Evolutionary conservation across 441 rosid genomes (phyloP), one percentile per base, ranked within the genome.

Genomic region (Rhodomyrtus psidioides): DNA sequence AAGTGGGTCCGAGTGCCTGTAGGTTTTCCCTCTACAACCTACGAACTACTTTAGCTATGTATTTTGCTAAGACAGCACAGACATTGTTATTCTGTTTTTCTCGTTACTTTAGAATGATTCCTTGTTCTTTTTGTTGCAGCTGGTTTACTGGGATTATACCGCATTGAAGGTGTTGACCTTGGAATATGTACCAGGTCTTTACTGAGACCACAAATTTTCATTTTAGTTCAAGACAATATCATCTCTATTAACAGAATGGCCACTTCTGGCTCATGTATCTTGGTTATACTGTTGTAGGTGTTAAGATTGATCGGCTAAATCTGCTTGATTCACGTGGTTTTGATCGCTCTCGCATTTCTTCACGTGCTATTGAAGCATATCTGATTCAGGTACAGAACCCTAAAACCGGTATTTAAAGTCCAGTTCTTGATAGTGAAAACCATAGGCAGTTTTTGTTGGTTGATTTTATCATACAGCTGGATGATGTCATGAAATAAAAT

Each of bases 1-100:
- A 96, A 94, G 92, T 97, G 99, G 99, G 97, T 97, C 87, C 94
- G 98, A 55, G 95, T 97, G 84, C 99, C 98, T 57, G 99, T 96
- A 94, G 75, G 98, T 92, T 89, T 86, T 89, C 44, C 87, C 46
- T 84, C 86, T 58, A 86, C 76, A 87, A 54, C 76, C 87, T 85
- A 54, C 58, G 58, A 83, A 14, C 86, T 28, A 84, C 51, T 39
- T 42, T 10, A 70, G n/a, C 79, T 39, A 39, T 39, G 49, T 39
- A 34, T 21, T 39, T 70, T 70, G 49, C 49, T 6, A 4, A 39
- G 24, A 34, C n/a, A 39, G 49, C 2, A 21, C 51, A 70, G 15
- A 5, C 79, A 70, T 30, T 1, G 9, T 39, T 70, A 6, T 10
- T 70, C 59, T 84, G 27, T 75, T 55, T 84, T 81, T 39, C 4